Conservation (phyloP, 495 filamentous ascomycete species). For the Penicillium flavigenum region DNA sequence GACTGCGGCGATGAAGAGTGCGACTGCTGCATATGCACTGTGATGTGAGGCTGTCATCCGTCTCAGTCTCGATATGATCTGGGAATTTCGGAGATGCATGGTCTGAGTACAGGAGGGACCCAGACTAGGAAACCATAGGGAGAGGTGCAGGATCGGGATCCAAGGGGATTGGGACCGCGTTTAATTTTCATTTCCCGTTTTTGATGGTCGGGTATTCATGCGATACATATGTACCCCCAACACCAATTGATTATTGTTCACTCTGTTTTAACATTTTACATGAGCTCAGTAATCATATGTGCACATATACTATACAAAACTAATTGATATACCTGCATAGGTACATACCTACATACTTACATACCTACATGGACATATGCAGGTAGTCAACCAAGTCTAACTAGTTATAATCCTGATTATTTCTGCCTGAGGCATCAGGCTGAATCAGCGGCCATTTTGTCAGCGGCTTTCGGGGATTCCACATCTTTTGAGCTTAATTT, state of each 20-base stretch:
- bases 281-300: too few relatives aligned
- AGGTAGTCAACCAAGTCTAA: neutral
- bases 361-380: too few relatives aligned
- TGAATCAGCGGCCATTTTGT: constrained; percentile 11
- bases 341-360: too few relatives aligned
- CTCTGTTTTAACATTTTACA: neutral
- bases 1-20: constrained; percentile 47
- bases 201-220: neutral
- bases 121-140: neutral
- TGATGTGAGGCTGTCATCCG: constrained; percentile 34
- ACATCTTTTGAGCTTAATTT: constrained; percentile 5
- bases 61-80: neutral
- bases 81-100: neutral
- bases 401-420: neutral
- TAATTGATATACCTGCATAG: neutral
- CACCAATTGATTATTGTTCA: neutral
- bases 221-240: neutral
- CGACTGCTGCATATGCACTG: constrained; percentile 46
- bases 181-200: neutral
- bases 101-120: neutral
- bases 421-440: neutral
- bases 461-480: constrained; percentile 15
- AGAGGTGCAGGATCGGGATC: neutral
- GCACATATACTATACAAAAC: neutral
- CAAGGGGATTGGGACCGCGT: neutral